Percentiles rank a stretch among this genome's conserved stretches.
Evolutionary conservation across 805 yeast genomes (phyloP).

Genomic region (Saccharomyces eubayanus): DNA sequence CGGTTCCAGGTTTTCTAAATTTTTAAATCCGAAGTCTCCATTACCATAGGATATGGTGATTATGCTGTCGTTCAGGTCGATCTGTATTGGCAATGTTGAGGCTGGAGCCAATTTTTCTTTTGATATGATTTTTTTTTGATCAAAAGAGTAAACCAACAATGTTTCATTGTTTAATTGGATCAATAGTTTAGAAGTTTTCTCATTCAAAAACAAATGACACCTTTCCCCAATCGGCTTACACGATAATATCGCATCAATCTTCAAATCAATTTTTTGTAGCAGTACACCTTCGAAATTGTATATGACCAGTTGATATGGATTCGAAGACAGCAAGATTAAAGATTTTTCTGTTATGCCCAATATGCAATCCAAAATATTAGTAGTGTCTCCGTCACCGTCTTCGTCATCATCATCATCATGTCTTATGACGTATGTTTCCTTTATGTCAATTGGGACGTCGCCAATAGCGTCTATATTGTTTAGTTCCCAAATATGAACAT

Average conservation of each 20-base stretch:
- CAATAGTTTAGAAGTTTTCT: slow-evolving; percentile 25
- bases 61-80: not conserved
- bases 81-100: slow-evolving; percentile 3
- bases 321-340: slow-evolving; percentile 16
- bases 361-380: slow-evolving; percentile 11
- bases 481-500: slow-evolving; percentile 15
- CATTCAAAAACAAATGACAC: slow-evolving; percentile 17
- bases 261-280: slow-evolving; percentile 19
- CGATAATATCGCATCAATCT: slow-evolving; percentile 5
- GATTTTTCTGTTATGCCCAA: slow-evolving; percentile 31
- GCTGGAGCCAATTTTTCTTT: slow-evolving; percentile 8
- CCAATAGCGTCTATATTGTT: slow-evolving; percentile 2
- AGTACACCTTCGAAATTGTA: slow-evolving; percentile 24
- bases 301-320: slow-evolving; percentile 19
- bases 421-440: slow-evolving; percentile 9
- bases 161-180: slow-evolving; percentile 15
- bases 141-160: slow-evolving; percentile 26
- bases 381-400: not conserved
- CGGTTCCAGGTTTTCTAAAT: not conserved
- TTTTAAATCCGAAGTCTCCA: not conserved
- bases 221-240: slow-evolving; percentile 2
- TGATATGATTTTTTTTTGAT: slow-evolving; percentile 21
- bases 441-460: slow-evolving; percentile 5
- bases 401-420: not conserved
- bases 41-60: not conserved